These are phyloP conservation scores for Drechslera avenae DNA, from an alignment of 2,329 filamentous ascomycete species.

Conservation along the genomic window DNA sequence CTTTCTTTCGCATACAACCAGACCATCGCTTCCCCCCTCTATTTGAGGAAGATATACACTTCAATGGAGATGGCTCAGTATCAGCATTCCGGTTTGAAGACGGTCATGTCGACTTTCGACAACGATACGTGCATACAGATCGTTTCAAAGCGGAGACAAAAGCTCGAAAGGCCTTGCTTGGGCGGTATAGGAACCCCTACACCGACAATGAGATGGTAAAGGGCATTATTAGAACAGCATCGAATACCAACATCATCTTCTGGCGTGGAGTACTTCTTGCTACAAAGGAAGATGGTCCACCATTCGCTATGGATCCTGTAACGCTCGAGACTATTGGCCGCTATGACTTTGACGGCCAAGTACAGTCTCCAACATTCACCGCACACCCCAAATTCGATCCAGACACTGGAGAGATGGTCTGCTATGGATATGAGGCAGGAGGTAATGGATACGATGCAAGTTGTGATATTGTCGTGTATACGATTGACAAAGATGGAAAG, in stretches of 20 bases:
- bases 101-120: conserved; percentile 52
- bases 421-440: conserved; percentile 51
- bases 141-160: conserved; percentile 49
- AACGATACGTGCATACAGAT: conserved; percentile 52
- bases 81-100: conserved; percentile 51
- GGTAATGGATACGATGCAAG: conserved; percentile 42
- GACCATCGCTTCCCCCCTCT: conserved; percentile 60
- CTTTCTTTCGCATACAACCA: conserved; percentile 53
- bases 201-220: conserved; percentile 62
- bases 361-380: conserved; percentile 49
- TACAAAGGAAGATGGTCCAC: conserved; percentile 55
- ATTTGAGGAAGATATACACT: conserved; percentile 61
- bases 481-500: conserved; percentile 46
- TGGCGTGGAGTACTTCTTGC: conserved; percentile 63
- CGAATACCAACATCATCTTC: conserved; percentile 66
- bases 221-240: conserved; percentile 61
- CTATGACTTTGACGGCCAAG: conserved; percentile 50
- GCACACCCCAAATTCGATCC: conserved; percentile 55
- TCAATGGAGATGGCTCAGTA: conserved; percentile 54
- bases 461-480: conserved; percentile 49
- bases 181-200: conserved; percentile 62
- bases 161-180: conserved; percentile 54
- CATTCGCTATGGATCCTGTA: conserved; percentile 49
- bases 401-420: conserved; percentile 50
- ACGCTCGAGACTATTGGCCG: conserved; percentile 49